Base-by-base conservation (phyloP, 2,329 filamentous ascomycete species). In the Diaporthe amygdali region DNA sequence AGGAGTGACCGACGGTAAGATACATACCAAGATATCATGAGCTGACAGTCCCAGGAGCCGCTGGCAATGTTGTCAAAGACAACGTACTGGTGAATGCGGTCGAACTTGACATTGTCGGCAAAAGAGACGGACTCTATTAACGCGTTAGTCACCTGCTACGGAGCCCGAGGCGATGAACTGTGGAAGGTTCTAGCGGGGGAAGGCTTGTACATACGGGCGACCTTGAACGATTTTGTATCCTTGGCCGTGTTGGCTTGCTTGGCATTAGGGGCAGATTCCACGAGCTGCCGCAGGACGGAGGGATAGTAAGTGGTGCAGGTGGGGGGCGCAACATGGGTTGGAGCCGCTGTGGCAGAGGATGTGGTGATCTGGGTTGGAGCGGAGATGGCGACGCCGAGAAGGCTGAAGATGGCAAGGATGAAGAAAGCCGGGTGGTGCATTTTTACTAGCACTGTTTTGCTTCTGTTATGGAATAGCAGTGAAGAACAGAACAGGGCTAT, bases 31-130 rank as follows among this genome's bases (percentile, higher is more conserved):
- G 71, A 73, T 10, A 73, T 59, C 71, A 73, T 73, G 47, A 73
- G 69, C 46, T 73, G 71, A 37, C 71, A 73, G 32, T 73, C 69
- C 71, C 69, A 73, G 22, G 71, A 73, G 49, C 64, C 66, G 51
- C 64, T 37, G 39, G 55, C 17, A 44, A 73, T 71, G 22, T 63
- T 51, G 47, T 71, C 69, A 27, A 73, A 73, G 44, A 59, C 64
- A 17, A 73, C 44, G 44, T 73, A 55, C 25, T 73, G 71, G 39
- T 73, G 71, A 37, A 73, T n/a, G 15, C 66, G 71, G 46, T 73
- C 39, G 56, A 71, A 73, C 64, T 73, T 73, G 71, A 69, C 37
- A 9, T 61, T 70, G 22, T 73, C 71, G 22, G 64, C 44, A 52
- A 66, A 49, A 14, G 71, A 73, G 49, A 73, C 64, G 39, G 71